Base-by-base conservation (phyloP, 331 rosid genomes). In the Acacia pycnantha region DNA sequence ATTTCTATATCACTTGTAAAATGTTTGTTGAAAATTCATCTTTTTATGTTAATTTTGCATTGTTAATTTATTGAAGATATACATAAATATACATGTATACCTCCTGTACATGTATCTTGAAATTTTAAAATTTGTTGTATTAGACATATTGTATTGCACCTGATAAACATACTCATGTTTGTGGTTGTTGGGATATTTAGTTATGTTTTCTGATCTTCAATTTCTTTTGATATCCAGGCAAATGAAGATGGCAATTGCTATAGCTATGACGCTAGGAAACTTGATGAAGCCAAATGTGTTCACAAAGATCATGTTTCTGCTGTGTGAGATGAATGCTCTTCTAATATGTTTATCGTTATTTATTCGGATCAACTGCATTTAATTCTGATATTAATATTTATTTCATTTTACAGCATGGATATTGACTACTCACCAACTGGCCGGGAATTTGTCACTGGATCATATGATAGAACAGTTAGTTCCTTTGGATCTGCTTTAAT, bases 341-440 rank as follows among this genome's bases (percentile, higher is more conserved):
- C 15, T n/a, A 58, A 58, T 22, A 22, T 58, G 24, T 22, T n/a
- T 58, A n/a, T 58, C 15, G 8, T 1, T 58, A 0, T 61, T 59
- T 26, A 51, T 48, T 24, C 18, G 21, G 58, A 43, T 22, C 8
- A 16, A 43, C 18, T 62, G 31, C 11, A 37, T 41, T 48, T 51
- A 79, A 82, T 77, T 85, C 44, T 77, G 24, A 5, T 72, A 50
- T 50, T 51, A 4, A 5, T 11, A 58, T 58, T 58, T 10, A 11
- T 53, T 51, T 79, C 61, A 29, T 21, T 85, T 59, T 81, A 40
- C 90, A 96, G 99, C 80, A 90, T 94, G 98, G 99, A 94, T 82
- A 91, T 96, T 77, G 98, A 96, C 86, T 96, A 86, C 81, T 92
- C 99, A 72, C 99, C 99, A 85, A 92, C 97, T 79, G 99, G 99